Evolutionary conservation across 169 alveolate genomes (phyloP), one percentile per base, ranked within the genome.

Genomic region (Babesia divergens): DNA sequence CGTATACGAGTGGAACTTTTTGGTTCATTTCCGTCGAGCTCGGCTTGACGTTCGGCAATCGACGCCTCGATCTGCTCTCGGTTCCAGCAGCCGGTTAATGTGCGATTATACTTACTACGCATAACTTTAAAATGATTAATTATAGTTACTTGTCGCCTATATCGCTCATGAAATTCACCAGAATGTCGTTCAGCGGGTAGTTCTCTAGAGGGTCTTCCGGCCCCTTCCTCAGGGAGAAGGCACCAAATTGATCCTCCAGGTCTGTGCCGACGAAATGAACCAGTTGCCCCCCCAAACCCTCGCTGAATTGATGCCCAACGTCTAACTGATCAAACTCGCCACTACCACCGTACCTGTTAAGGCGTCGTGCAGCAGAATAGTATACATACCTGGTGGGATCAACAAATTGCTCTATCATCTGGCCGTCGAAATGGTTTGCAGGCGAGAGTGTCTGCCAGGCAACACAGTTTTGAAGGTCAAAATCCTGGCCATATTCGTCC

Each of bases 111-210:
- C 26, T 50, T 46, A 34, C 56, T 32, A 53, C n/a, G 65, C 75
- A 74, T 59, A 66, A 51, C 67, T 6, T 2, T 40, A 22, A 20
- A 50, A 22, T 22, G 29, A 29, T 34, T 2, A 13, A 22, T 49
- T 5, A 40, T 31, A 32, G 35, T 65, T 62, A 74, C 38, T 74
- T 74, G 42, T 74, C 84, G 0, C 80, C 85, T 1, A 76, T 65
- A 38, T 76, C 85, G 65, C 55, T 76, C 56, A 76, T 76, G 31
- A 76, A 64, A 3, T 76, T 76, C 64, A 65, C 79, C 51, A 76
- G 51, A 34, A 76, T 66, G 49, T 76, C 85, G 65, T 76, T 76
- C 65, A 76, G 81, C 28, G 85, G 55, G 55, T 52, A 76, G 58
- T 42, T 59, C 32, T 70, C 82, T 24, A 50, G 47, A 6, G 60